A percentile compares a stretch with the other conserved stretches of the same genome.
Evolutionary conservation across 257 asterid species (phyloP).

Genomic region (Cruciata laevipes): DNA sequence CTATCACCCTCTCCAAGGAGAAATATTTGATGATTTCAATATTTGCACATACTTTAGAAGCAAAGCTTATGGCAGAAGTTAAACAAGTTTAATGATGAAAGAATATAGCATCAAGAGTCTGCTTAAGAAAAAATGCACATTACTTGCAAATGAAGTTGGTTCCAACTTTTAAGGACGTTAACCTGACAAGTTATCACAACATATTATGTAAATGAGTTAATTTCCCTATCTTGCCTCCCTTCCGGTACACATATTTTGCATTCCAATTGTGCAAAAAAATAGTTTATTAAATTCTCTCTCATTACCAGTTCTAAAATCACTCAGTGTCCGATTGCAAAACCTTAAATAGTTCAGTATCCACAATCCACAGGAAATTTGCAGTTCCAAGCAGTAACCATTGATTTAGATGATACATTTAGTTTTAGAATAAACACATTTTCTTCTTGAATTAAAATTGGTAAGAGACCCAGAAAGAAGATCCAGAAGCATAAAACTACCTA

Average conservation of each 20-base stretch:
- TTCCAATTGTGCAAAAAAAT: neutral
- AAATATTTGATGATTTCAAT: neutral
- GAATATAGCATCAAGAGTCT: neutral
- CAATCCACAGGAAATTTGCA: neutral
- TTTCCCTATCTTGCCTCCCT: neutral
- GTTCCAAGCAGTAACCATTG: neutral
- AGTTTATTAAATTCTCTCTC: neutral
- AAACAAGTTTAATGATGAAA: neutral
- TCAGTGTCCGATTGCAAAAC: neutral
- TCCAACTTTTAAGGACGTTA: neutral
- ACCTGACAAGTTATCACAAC: neutral
- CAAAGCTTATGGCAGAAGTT: neutral
- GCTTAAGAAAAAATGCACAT: neutral
- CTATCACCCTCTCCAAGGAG: neutral
- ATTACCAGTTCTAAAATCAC: neutral
- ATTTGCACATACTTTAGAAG: neutral
- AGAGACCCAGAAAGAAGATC: neutral
- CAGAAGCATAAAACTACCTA: neutral
- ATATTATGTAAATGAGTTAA: neutral
- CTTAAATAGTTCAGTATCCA: neutral
- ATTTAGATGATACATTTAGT: neutral
- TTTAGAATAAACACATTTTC: neutral
- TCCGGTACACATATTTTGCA: neutral
- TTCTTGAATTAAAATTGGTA: neutral
- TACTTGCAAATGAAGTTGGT: neutral